phyloP scores from a whole-genome alignment of 2,329 filamentous ascomycete species.

The Dactylella cylindrospora region DNA sequence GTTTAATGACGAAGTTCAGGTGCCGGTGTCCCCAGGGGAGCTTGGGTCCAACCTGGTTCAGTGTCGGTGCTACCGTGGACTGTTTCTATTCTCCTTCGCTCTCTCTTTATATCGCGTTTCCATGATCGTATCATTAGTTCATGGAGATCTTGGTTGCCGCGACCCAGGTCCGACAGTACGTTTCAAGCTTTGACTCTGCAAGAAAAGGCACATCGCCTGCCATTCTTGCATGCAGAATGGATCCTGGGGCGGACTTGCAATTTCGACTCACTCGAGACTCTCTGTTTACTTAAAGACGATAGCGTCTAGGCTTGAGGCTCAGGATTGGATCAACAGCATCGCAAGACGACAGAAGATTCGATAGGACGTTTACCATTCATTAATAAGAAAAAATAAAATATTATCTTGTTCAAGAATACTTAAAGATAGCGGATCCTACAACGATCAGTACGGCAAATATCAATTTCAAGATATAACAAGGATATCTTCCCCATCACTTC shows the following conservation, averaged over 20 bases:
- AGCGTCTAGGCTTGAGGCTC: slow-evolving; percentile 9
- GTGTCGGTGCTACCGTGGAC: slow-evolving; percentile 27
- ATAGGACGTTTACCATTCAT: too few relatives aligned
- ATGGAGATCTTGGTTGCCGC: slow-evolving; percentile 23
- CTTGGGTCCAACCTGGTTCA: slow-evolving; percentile 12
- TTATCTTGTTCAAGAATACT: too few relatives aligned
- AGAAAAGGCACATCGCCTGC: slow-evolving; percentile 24
- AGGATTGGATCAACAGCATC: slow-evolving; percentile 8
- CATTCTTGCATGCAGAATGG: slow-evolving; percentile 11
- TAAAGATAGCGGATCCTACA: too few relatives aligned
- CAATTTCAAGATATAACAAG: too few relatives aligned
- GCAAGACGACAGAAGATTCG: slow-evolving; percentile 1
- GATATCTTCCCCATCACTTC: too few relatives aligned
- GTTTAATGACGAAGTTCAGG: slow-evolving; percentile 18
- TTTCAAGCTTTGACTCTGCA: slow-evolving; percentile 15
- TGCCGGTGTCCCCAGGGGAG: slow-evolving; percentile 26
- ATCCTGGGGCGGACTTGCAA: slow-evolving; percentile 28
- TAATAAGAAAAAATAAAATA: too few relatives aligned
- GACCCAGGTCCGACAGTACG: slow-evolving; percentile 21
- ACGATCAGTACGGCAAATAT: too few relatives aligned
- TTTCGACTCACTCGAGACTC: slow-evolving; percentile 32
- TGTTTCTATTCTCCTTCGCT: slow-evolving; percentile 14
- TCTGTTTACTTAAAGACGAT: slow-evolving; percentile 39
- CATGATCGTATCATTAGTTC: slow-evolving; percentile 16
- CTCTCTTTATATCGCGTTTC: slow-evolving; percentile 34